Percentiles rank a stretch among this genome's conserved stretches.
These are phyloP conservation scores for Entonaema liquescens DNA, from an alignment of 495 filamentous ascomycete species.

Conservation along the genomic window DNA sequence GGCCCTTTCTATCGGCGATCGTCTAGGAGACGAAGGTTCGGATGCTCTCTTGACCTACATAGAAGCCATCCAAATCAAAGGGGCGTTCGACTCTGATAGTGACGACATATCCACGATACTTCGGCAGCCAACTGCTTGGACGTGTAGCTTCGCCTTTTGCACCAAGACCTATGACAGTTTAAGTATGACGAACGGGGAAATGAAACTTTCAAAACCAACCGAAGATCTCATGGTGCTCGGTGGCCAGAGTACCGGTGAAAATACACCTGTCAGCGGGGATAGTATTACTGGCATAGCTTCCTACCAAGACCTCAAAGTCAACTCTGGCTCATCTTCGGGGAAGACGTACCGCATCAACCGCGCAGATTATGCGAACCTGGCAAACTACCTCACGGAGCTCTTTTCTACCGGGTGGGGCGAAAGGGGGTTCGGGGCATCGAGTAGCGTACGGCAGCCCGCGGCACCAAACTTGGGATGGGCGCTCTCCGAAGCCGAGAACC, in stretches of 20 bases:
- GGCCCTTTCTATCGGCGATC: neutral
- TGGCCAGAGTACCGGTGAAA: neutral
- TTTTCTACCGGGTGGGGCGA: conserved; percentile 2
- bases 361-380: neutral
- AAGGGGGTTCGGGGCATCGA: neutral
- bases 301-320: neutral
- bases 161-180: neutral
- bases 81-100: neutral
- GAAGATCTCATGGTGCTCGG: neutral
- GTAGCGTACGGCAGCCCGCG: neutral
- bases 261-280: neutral
- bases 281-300: neutral
- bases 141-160: neutral
- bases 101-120: neutral
- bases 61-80: conserved; percentile 3
- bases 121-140: neutral
- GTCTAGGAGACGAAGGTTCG: too few species aligned
- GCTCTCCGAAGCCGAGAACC: neutral
- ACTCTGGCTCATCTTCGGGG: neutral
- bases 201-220: neutral
- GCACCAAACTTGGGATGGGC: conserved; percentile 1
- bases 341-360: neutral
- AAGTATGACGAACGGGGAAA: neutral
- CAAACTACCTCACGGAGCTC: neutral
- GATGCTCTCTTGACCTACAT: neutral